Evolutionary conservation across 495 filamentous ascomycete genomes (phyloP).

Genomic region (Apodospora peruviana): DNA sequence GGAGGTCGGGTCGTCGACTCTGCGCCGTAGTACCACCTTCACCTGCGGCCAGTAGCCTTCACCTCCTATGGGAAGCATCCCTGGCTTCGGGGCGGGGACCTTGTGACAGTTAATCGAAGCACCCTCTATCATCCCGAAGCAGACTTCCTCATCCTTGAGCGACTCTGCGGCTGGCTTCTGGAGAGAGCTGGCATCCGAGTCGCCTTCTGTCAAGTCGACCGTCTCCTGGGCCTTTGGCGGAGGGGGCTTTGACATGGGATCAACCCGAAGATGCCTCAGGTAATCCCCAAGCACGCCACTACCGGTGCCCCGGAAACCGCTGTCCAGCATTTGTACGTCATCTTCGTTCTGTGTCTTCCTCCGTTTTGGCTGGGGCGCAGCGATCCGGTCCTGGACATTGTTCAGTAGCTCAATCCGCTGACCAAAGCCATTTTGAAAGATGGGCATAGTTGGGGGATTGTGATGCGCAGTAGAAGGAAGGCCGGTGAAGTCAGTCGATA

Average conservation of each 20-base stretch:
- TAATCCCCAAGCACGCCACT: conserved; percentile 59
- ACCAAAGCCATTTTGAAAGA: conserved; percentile 32
- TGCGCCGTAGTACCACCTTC: conserved; percentile 59
- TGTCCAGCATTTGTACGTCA: conserved; percentile 30
- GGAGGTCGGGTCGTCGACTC: conserved; percentile 41
- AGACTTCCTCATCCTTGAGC: conserved; percentile 57
- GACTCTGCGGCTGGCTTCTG: conserved; percentile 30
- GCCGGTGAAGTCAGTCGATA: conserved; percentile 15
- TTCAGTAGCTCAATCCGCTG: conserved; percentile 63
- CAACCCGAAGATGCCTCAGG: conserved; percentile 49
- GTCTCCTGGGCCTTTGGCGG: conserved; percentile 24
- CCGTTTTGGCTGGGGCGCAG: conserved; percentile 56
- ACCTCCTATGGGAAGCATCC: conserved; percentile 45
- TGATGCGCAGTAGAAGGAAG: conserved; percentile 5
- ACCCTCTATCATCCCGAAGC: conserved; percentile 73
- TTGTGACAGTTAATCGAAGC: conserved; percentile 61
- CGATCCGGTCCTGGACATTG: conserved; percentile 59
- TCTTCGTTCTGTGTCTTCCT: conserved; percentile 51
- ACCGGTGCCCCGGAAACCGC: conserved; percentile 36
- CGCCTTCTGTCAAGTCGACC: conserved; percentile 63
- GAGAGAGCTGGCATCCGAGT: conserved; percentile 45
- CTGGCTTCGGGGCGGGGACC: conserved; percentile 60
- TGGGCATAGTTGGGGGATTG: conserved; percentile 10
- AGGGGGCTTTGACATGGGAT: conserved; percentile 27
- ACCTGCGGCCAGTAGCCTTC: conserved; percentile 62